These are phyloP conservation scores for Penicillium sp. DNA, from an alignment of 2,329 filamentous ascomycete genomes.

Conservation along the genomic window DNA sequence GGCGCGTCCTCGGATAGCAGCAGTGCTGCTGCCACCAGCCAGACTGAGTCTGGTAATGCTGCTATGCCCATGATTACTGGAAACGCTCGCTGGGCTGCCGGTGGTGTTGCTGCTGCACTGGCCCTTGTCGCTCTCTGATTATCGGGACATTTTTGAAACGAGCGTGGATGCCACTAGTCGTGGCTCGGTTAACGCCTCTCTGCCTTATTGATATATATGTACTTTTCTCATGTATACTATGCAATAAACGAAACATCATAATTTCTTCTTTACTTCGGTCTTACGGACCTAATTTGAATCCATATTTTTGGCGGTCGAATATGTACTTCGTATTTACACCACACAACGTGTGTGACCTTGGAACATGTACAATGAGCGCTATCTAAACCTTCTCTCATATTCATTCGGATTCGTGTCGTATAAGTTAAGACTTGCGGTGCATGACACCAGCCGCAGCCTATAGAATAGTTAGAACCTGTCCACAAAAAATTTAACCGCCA, in stretches of 20 bases:
- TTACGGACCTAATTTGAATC: neutral
- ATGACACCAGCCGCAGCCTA: conserved; percentile 25
- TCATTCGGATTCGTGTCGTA: neutral
- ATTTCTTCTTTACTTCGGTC: neutral
- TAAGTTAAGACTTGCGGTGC: conserved; percentile 27
- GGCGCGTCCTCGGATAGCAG: neutral
- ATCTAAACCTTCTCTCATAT: neutral
- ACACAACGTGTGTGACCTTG: neutral
- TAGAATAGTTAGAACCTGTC: neutral
- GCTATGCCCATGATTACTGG: conserved; percentile 19
- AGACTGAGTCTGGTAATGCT: conserved; percentile 14
- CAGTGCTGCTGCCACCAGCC: conserved; percentile 8
- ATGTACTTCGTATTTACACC: neutral
- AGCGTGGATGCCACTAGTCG: neutral
- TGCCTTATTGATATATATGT: neutral
- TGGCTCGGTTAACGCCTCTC: neutral
- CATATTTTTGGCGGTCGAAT: neutral
- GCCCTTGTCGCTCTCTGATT: conserved; percentile 2
- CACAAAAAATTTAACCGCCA: neutral
- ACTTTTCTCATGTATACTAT: neutral
- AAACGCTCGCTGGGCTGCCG: conserved; percentile 16
- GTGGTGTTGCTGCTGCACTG: conserved; percentile 17
- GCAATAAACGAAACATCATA: neutral
- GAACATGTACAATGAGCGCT: neutral
- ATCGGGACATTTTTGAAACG: neutral